A percentile compares a stretch with the other conserved stretches of the same genome.
These are phyloP conservation scores for Xylaria sp. DNA, from an alignment of 2,329 filamentous ascomycete species.

Conservation along the genomic window DNA sequence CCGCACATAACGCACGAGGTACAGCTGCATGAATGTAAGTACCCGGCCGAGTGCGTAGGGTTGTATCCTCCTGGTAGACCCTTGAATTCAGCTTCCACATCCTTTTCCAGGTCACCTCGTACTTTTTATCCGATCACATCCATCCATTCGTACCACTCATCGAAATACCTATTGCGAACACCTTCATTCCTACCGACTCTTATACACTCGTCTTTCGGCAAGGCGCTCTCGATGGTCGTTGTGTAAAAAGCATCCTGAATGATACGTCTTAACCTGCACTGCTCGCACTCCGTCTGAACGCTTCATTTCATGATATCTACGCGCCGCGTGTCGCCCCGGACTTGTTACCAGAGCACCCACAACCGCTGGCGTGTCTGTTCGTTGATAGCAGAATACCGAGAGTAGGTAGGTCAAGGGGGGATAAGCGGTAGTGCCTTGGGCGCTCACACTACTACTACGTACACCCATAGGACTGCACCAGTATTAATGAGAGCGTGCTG, in stretches of 20 bases:
- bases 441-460: background rate
- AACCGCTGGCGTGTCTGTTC: constrained; percentile 5
- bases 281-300: no score
- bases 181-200: background rate
- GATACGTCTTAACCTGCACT: no score
- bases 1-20: background rate
- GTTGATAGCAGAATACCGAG: background rate
- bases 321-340: constrained; percentile 11
- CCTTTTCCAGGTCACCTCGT: no score
- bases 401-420: background rate
- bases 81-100: no score
- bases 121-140: no score
- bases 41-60: background rate
- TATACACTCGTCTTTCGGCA: no score
- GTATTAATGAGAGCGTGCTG: no score
- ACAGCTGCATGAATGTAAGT: background rate
- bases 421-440: constrained; percentile 16
- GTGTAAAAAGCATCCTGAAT: no score
- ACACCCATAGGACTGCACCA: background rate
- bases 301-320: constrained; percentile 17
- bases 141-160: no score
- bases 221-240: background rate
- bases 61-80: background rate
- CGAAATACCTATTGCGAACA: no score
- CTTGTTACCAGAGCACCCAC: constrained; percentile 4